A percentile compares a stretch with the other conserved stretches of the same genome.
Evolutionary conservation across 169 alveolate genomes (phyloP).

Genomic region (Plasmodium yoelii): DNA sequence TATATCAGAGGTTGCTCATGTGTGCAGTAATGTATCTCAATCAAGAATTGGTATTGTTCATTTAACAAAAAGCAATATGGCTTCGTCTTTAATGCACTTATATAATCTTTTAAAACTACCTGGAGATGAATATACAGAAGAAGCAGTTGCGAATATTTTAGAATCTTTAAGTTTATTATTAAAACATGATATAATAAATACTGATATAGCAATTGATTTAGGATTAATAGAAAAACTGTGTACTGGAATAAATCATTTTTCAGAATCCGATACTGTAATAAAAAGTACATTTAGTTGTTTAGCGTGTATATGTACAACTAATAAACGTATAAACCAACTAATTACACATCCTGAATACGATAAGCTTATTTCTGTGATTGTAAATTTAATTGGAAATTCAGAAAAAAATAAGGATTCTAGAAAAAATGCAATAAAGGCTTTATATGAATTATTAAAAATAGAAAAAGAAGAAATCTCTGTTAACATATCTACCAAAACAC

Average conservation of each 20-base stretch:
- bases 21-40: conserved; percentile 77
- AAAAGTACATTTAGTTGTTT: conserved; percentile 91
- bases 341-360: conserved; percentile 88
- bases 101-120: conserved; percentile 56
- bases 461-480: conserved; percentile 78
- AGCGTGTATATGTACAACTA: conserved; percentile 91
- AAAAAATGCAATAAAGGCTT: conserved; percentile 81
- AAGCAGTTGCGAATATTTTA: conserved; percentile 79
- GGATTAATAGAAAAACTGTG: conserved; percentile 88
- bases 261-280: conserved; percentile 87
- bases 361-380: conserved; percentile 75
- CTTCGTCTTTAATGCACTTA: conserved; percentile 13
- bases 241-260: conserved; percentile 86
- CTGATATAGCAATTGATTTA: conserved; percentile 88
- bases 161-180: conserved; percentile 86
- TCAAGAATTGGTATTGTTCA: conserved; percentile 83
- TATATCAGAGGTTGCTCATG: conserved; percentile 80
- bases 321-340: conserved; percentile 87
- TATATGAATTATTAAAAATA: conserved; percentile 84
- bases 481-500: conserved; percentile 78
- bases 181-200: conserved; percentile 87
- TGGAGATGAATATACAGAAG: conserved; percentile 78
- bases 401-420: conserved; percentile 59
- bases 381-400: conserved; percentile 57
- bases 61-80: conserved; percentile 73